Evolutionary conservation across 768 basidiomycete species (phyloP).

Genomic region (Rubroboletus satanas): DNA sequence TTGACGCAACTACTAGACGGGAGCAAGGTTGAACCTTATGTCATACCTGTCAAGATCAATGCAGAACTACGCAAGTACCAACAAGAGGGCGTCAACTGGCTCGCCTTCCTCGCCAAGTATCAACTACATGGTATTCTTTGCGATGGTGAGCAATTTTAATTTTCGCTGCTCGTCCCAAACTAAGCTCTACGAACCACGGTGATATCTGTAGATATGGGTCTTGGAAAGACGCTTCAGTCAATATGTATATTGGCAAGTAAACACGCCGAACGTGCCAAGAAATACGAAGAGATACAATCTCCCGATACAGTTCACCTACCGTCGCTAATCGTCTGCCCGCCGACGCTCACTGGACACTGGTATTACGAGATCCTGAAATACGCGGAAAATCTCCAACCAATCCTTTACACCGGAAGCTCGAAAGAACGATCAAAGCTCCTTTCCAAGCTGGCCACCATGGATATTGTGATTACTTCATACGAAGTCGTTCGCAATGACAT

Average conservation of each 20-base stretch:
- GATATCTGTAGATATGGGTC: constrained; percentile 80
- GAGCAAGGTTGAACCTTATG: constrained; percentile 87
- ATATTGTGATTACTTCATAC: constrained; percentile 96
- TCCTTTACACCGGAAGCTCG: constrained; percentile 86
- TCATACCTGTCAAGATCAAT: constrained; percentile 81
- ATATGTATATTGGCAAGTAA: constrained; percentile 96
- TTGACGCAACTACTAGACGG: constrained; percentile 92
- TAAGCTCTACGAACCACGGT: not conserved
- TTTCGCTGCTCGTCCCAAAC: constrained; percentile 13
- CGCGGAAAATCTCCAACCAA: constrained; percentile 73
- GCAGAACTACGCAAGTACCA: constrained; percentile 97
- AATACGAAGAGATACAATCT: constrained; percentile 58
- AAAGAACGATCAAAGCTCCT: constrained; percentile 73
- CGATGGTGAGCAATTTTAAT: constrained; percentile 59
- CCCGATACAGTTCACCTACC: constrained; percentile 83
- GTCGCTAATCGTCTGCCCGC: constrained; percentile 93
- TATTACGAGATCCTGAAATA: constrained; percentile 97
- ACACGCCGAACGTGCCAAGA: constrained; percentile 79
- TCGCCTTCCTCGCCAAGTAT: constrained; percentile 96
- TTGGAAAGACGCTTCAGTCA: constrained; percentile 96
- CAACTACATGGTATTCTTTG: constrained; percentile 97
- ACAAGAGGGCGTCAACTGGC: constrained; percentile 97
- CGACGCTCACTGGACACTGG: constrained; percentile 98
- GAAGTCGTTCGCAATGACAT: constrained; percentile 97
- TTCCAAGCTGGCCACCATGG: constrained; percentile 61